Conservation (phyloP, 345 rosid species). For the Sonneratia alba region DNA sequence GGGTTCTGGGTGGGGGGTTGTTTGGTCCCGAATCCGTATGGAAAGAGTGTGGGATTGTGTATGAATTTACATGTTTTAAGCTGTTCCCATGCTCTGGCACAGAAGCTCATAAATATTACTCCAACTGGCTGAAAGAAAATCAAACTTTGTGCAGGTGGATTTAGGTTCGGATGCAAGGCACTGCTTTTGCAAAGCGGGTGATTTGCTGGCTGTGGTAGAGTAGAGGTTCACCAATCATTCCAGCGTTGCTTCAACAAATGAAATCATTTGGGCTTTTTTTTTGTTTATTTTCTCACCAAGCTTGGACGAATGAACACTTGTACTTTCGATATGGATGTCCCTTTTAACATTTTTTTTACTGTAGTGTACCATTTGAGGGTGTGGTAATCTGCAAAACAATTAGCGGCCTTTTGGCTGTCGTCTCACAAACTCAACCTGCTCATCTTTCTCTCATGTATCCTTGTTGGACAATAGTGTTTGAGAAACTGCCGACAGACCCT, state of each 20-base stretch:
- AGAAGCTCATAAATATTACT: not conserved
- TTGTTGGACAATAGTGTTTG: no score
- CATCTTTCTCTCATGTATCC: not conserved
- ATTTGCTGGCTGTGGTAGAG: constrained; percentile 72
- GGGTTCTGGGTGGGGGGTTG: no score
- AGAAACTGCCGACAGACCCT: no score
- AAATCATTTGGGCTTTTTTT: not conserved
- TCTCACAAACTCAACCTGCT: not conserved
- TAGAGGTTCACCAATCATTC: constrained; percentile 14
- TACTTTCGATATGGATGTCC: not conserved
- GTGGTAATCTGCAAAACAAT: not conserved
- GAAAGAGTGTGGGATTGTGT: not conserved
- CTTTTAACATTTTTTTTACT: no score
- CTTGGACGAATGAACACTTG: not conserved
- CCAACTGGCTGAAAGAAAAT: not conserved
- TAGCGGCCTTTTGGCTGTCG: not conserved
- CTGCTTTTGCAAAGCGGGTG: constrained; percentile 77
- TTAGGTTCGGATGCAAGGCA: constrained; percentile 63
- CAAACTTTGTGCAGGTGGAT: constrained; percentile 39
- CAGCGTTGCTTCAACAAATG: not conserved
- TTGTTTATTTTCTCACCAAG: no score
- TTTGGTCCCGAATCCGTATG: not conserved
- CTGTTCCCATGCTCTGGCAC: not conserved
- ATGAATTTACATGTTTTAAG: not conserved
- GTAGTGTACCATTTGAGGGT: no score